Percentiles rank a stretch among this genome's conserved stretches.
These are phyloP conservation scores for Stephanodiscus triporus DNA, from an alignment of 108 stramenopile species.

Conservation along the genomic window DNA sequence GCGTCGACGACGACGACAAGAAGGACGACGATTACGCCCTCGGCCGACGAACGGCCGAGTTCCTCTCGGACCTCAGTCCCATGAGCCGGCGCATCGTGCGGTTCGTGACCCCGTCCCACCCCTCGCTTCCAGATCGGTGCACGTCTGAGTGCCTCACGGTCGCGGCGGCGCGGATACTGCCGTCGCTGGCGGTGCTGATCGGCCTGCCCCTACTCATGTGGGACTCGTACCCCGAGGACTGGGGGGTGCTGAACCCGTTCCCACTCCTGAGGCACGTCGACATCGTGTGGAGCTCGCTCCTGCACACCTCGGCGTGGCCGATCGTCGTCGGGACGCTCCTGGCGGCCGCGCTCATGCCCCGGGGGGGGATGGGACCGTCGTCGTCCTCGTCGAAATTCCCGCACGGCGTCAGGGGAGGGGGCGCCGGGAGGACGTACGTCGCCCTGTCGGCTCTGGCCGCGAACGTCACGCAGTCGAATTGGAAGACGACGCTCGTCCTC, in stretches of 20 bases:
- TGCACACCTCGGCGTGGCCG: slow-evolving; percentile 48
- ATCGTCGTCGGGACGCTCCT: slow-evolving; percentile 14
- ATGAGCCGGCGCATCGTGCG: slow-evolving; percentile 23
- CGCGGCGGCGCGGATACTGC: slow-evolving; percentile 15
- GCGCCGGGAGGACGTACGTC: not conserved
- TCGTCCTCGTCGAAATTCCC: slow-evolving; percentile 2
- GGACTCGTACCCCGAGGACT: slow-evolving; percentile 35
- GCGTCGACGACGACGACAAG: slow-evolving; percentile 2
- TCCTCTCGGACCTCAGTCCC: slow-evolving; percentile 28
- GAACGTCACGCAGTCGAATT: slow-evolving; percentile 38
- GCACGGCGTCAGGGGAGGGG: not conserved
- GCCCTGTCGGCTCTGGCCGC: slow-evolving; percentile 1
- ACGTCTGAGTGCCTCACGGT: slow-evolving; percentile 17
- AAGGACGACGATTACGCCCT: slow-evolving; percentile 13
- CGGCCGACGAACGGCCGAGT: slow-evolving; percentile 1
- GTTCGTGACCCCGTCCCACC: slow-evolving; percentile 18
- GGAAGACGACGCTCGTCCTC: slow-evolving; percentile 40
- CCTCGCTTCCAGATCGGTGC: slow-evolving; percentile 16
- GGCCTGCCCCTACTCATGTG: slow-evolving; percentile 25
- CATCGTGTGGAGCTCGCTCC: slow-evolving; percentile 42
- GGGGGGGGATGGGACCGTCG: slow-evolving; percentile 18
- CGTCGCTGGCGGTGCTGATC: slow-evolving; percentile 8
- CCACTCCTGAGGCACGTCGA: slow-evolving; percentile 36
- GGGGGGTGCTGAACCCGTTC: slow-evolving; percentile 3
- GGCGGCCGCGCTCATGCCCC: slow-evolving; percentile 18